Evolutionary conservation across 2,329 filamentous ascomycete species (phyloP).

Genomic region (Colletotrichum chrysophilum): DNA sequence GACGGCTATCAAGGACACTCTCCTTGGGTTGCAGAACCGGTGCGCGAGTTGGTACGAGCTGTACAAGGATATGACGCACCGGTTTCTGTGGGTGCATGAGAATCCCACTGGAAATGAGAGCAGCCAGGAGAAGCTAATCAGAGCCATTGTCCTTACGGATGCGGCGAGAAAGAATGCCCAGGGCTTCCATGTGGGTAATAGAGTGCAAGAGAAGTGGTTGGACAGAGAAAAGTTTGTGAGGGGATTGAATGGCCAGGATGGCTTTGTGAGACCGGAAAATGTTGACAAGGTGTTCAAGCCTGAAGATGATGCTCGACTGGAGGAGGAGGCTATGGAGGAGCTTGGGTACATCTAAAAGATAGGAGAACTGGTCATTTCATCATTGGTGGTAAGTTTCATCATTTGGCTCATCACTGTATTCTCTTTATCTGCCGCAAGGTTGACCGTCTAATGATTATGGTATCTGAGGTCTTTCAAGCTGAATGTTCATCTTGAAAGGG

Average conservation of each 20-base stretch:
- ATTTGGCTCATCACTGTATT: rapidly evolving
- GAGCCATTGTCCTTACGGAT: background rate
- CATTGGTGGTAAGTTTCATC: too few relatives aligned
- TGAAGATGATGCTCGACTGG: background rate
- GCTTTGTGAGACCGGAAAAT: background rate
- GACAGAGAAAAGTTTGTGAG: background rate
- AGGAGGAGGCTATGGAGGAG: background rate
- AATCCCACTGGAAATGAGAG: background rate
- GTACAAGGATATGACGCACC: background rate
- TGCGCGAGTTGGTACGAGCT: background rate
- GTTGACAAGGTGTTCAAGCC: background rate
- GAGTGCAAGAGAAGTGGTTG: background rate
- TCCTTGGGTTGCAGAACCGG: background rate
- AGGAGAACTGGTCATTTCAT: background rate
- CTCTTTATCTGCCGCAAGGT: background rate
- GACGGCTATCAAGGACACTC: background rate
- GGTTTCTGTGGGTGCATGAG: background rate
- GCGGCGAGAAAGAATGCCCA: background rate
- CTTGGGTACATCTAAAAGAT: background rate
- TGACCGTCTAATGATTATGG: background rate
- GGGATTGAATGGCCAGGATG: background rate
- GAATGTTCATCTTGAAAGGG: background rate
- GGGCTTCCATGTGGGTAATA: background rate
- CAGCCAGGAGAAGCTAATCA: background rate
- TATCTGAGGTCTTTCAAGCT: background rate